Percentiles rank a stretch among this genome's conserved stretches.
Evolutionary conservation across 1,284 basidiomycete species (phyloP).

Genomic region (Pholiota adiposa): DNA sequence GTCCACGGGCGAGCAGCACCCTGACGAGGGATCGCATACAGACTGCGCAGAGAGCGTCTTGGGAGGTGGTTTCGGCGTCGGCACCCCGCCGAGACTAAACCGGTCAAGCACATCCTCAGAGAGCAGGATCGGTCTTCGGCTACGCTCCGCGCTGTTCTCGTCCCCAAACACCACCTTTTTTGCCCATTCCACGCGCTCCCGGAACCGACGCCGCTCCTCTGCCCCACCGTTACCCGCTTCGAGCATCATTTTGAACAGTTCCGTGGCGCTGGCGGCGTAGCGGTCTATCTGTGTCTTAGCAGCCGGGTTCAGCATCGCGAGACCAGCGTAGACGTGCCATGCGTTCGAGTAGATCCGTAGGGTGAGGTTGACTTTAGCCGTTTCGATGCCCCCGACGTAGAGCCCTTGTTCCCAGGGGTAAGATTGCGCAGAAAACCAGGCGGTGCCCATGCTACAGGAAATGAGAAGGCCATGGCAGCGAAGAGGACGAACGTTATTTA

Average conservation of each 20-base stretch:
- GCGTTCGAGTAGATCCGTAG: conserved; percentile 96
- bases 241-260: conserved; percentile 96
- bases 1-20: conserved; percentile 14
- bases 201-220: conserved; percentile 58
- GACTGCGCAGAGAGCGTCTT: conserved; percentile 10
- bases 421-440: conserved; percentile 79
- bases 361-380: conserved; percentile 97
- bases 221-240: conserved; percentile 59
- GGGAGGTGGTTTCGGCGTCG: conserved; percentile 34
- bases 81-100: conserved; percentile 78
- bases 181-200: conserved; percentile 77
- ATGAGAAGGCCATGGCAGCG: no score
- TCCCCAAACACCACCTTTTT: conserved; percentile 81
- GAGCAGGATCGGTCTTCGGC: conserved; percentile 76
- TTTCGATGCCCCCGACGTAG: conserved; percentile 98
- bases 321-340: conserved; percentile 99
- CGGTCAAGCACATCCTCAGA: conserved; percentile 88
- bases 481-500: no score
- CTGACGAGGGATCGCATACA: conserved; percentile 11
- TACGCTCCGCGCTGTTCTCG: conserved; percentile 20
- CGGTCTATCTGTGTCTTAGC: conserved; percentile 90
- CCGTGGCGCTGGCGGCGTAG: conserved; percentile 84
- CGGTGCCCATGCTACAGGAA: conserved; percentile 84
- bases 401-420: conserved; percentile 97
- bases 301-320: conserved; percentile 96